Percentiles rank a stretch among this genome's conserved stretches.
These are phyloP conservation scores for Acidiella bohemica DNA, from an alignment of 495 filamentous ascomycete genomes.

Conservation along the genomic window DNA sequence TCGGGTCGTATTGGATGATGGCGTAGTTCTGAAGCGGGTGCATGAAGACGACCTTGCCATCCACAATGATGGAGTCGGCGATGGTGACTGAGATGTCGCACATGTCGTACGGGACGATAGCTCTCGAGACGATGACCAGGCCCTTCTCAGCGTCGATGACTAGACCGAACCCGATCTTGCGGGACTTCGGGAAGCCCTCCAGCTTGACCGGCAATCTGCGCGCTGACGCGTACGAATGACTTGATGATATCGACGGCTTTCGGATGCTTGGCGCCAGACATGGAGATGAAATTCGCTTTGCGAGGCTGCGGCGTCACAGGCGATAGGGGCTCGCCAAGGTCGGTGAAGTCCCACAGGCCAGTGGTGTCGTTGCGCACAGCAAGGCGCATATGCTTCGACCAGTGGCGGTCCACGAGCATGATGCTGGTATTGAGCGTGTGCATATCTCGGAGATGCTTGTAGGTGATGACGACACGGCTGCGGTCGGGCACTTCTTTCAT, in stretches of 20 bases:
- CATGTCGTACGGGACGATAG: slow-evolving; percentile 88
- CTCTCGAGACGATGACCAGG: slow-evolving; percentile 80
- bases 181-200: slow-evolving; percentile 83
- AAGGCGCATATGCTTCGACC: slow-evolving; percentile 84
- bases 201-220: slow-evolving; percentile 88
- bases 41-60: slow-evolving; percentile 88
- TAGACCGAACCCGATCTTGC: slow-evolving; percentile 87
- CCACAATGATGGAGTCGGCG: slow-evolving; percentile 86
- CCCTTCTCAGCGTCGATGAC: slow-evolving; percentile 95
- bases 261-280: slow-evolving; percentile 79
- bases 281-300: slow-evolving; percentile 76
- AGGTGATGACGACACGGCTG: slow-evolving; percentile 79
- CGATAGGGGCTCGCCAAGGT: slow-evolving; percentile 67
- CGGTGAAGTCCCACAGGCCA: slow-evolving; percentile 88
- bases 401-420: slow-evolving; percentile 85
- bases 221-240: slow-evolving; percentile 86
- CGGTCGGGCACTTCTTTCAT: slow-evolving; percentile 83
- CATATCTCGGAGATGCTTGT: slow-evolving; percentile 87
- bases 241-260: slow-evolving; percentile 82
- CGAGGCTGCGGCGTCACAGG: slow-evolving; percentile 54
- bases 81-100: slow-evolving; percentile 93
- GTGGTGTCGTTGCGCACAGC: slow-evolving; percentile 82
- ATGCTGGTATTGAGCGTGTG: slow-evolving; percentile 91
- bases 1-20: slow-evolving; percentile 88
- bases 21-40: slow-evolving; percentile 98